A percentile compares a stretch with the other conserved stretches of the same genome.
Evolutionary conservation across 164 flowering plant species (phyloP).

Genomic region (Chloranthus sessilifolius): DNA sequence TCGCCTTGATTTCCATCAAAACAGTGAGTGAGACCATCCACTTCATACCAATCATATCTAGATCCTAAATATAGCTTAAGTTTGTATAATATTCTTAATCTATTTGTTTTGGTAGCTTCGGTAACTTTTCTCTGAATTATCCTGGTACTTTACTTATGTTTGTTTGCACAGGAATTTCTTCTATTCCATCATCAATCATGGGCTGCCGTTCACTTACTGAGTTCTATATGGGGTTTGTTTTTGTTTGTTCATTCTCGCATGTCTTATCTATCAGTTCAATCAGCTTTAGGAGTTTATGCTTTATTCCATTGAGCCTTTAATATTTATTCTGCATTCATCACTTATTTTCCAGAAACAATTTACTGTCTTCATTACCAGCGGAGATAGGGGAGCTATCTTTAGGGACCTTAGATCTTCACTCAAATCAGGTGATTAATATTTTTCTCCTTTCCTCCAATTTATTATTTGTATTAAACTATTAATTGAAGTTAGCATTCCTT

Average conservation of each 20-base stretch:
- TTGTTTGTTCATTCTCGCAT: slow-evolving; percentile 8
- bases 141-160: too few relatives aligned
- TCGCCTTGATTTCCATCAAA: slow-evolving; percentile 87
- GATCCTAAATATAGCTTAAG: too few relatives aligned
- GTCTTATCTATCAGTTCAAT: neutral
- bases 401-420: slow-evolving; percentile 91
- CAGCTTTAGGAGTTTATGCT: slow-evolving; percentile 5
- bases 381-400: slow-evolving; percentile 74
- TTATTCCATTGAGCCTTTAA: slow-evolving; percentile 1
- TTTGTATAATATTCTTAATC: too few relatives aligned
- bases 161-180: slow-evolving; percentile 47
- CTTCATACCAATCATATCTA: too few relatives aligned
- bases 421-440: slow-evolving; percentile 62
- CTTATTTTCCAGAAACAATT: slow-evolving; percentile 58
- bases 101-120: neutral
- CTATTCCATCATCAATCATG: slow-evolving; percentile 77
- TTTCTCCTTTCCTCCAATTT: slow-evolving; percentile 3
- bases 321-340: slow-evolving; percentile 12
- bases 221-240: slow-evolving; percentile 73
- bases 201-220: slow-evolving; percentile 75
- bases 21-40: slow-evolving; percentile 55
- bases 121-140: too few relatives aligned
- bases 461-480: neutral
- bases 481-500: too few relatives aligned
- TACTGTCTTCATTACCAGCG: slow-evolving; percentile 61